Percentiles rank a stretch among this genome's conserved stretches.
Conservation (phyloP, 2,329 filamentous ascomycete species). For the Biscogniauxia sp. region DNA sequence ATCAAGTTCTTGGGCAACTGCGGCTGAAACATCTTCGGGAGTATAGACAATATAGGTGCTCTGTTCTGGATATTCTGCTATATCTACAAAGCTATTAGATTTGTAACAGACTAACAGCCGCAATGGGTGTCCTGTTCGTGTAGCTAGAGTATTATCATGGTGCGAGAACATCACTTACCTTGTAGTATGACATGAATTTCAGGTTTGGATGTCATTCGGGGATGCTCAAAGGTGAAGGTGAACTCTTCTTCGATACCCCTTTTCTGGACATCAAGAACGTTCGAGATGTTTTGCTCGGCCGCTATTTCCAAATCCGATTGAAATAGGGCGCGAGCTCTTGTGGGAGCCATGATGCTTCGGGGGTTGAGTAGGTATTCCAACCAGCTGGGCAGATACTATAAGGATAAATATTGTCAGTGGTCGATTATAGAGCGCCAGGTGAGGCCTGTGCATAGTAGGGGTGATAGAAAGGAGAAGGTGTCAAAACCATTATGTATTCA, state of each 20-base stretch:
- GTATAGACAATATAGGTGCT: slow-evolving; percentile 28
- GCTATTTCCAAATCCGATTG: slow-evolving; percentile 24
- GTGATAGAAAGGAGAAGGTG: too few relatives aligned
- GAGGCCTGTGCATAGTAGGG: too few relatives aligned
- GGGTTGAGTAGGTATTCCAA: not conserved
- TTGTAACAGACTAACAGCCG: not conserved
- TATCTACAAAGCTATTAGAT: slow-evolving; percentile 13
- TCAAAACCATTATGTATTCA: too few relatives aligned
- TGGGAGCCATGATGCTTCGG: slow-evolving; percentile 20
- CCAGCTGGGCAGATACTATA: not conserved
- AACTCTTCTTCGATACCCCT: slow-evolving; percentile 74
- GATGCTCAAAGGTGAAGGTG: slow-evolving; percentile 52
- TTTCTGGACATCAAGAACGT: slow-evolving; percentile 51
- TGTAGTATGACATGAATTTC: slow-evolving; percentile 38
- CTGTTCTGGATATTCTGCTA: slow-evolving; percentile 21
- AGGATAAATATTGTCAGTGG: not conserved
- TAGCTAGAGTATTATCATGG: not conserved
- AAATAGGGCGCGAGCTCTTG: slow-evolving; percentile 15
- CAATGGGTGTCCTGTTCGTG: not conserved
- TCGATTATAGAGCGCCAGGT: not conserved
- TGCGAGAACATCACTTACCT: slow-evolving; percentile 25
- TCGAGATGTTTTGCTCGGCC: slow-evolving; percentile 10
- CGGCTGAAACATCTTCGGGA: slow-evolving; percentile 17
- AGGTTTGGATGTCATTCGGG: slow-evolving; percentile 27
- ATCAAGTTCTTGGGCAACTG: slow-evolving; percentile 21